Evolutionary conservation across 768 basidiomycete genomes (phyloP).

Genomic region (Hemileccinum rubropunctum): DNA sequence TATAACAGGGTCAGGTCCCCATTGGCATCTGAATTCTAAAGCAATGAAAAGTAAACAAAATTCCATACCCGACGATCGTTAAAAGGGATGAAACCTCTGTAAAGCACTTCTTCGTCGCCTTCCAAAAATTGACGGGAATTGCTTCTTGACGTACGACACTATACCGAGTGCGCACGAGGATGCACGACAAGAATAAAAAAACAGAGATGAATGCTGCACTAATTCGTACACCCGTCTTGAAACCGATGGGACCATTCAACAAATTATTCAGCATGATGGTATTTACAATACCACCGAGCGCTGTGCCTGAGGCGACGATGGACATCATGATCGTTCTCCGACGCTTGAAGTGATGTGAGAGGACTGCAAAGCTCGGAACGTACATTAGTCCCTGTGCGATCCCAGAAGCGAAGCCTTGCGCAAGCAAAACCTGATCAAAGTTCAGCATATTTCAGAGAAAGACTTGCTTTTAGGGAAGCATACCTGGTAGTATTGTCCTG

Average conservation of each 20-base stretch:
- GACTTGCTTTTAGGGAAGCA: background rate
- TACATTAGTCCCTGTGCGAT: conserved; percentile 44
- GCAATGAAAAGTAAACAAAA: background rate
- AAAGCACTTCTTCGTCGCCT: conserved; percentile 21
- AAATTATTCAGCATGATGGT: conserved; percentile 59
- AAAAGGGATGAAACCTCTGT: conserved; percentile 24
- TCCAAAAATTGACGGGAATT: conserved; percentile 11
- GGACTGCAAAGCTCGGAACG: conserved; percentile 40
- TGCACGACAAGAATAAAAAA: conserved; percentile 37
- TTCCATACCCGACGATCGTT: conserved; percentile 21
- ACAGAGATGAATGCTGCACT: conserved; percentile 39
- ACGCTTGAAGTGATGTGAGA: conserved; percentile 45
- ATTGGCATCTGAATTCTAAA: background rate
- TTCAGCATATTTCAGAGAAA: background rate
- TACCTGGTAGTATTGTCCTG: conserved; percentile 20
- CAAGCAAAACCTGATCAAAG: conserved; percentile 36
- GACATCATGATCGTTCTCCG: conserved; percentile 44
- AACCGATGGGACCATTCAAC: conserved; percentile 42
- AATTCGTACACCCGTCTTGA: conserved; percentile 37
- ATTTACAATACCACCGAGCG: conserved; percentile 53
- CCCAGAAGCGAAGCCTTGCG: conserved; percentile 44
- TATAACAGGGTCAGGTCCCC: background rate
- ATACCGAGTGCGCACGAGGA: conserved; percentile 37
- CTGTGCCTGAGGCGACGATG: conserved; percentile 44
- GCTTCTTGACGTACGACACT: background rate